These are phyloP conservation scores for Colletotrichum ledebouriae DNA, from an alignment of 2,329 filamentous ascomycete species.

Conservation along the genomic window DNA sequence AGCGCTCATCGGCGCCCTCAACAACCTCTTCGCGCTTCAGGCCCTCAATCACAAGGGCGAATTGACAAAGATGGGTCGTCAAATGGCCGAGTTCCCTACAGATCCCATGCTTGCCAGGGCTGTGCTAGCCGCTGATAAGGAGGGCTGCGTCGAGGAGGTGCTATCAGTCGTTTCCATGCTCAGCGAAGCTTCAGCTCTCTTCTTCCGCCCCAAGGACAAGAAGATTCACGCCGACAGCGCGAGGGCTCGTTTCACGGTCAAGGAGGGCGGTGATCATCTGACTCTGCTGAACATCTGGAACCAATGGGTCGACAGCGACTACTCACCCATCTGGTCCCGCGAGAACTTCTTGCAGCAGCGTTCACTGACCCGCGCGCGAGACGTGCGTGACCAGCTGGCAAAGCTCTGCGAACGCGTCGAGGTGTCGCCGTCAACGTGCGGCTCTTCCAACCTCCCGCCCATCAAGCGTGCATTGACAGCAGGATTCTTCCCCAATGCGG, in stretches of 20 bases:
- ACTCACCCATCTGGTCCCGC: slow-evolving; percentile 85
- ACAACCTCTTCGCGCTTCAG: slow-evolving; percentile 91
- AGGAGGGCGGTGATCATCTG: slow-evolving; percentile 90
- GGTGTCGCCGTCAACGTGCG: slow-evolving; percentile 78
- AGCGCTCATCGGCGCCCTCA: slow-evolving; percentile 87
- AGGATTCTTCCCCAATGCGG: slow-evolving; percentile 95
- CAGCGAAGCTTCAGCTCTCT: slow-evolving; percentile 87
- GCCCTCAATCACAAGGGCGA: slow-evolving; percentile 90
- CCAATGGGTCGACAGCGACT: slow-evolving; percentile 94
- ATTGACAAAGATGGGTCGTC: slow-evolving; percentile 89
- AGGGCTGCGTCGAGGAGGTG: slow-evolving; percentile 94
- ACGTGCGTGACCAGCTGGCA: slow-evolving; percentile 91
- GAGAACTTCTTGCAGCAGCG: slow-evolving; percentile 97
- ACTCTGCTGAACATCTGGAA: slow-evolving; percentile 94
- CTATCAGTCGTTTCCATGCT: slow-evolving; percentile 96
- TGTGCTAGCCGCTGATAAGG: slow-evolving; percentile 88
- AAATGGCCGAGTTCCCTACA: slow-evolving; percentile 95
- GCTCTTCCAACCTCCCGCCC: slow-evolving; percentile 78
- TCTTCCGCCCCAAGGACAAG: slow-evolving; percentile 97
- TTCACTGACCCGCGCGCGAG: slow-evolving; percentile 87
- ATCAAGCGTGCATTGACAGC: slow-evolving; percentile 91
- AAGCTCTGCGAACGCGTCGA: slow-evolving; percentile 96
- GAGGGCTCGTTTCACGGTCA: slow-evolving; percentile 87
- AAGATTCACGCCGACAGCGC: slow-evolving; percentile 96
- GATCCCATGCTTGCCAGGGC: slow-evolving; percentile 93